Conservation (phyloP, 2,329 filamentous ascomycete species). For the Penicillium janthinellum region DNA sequence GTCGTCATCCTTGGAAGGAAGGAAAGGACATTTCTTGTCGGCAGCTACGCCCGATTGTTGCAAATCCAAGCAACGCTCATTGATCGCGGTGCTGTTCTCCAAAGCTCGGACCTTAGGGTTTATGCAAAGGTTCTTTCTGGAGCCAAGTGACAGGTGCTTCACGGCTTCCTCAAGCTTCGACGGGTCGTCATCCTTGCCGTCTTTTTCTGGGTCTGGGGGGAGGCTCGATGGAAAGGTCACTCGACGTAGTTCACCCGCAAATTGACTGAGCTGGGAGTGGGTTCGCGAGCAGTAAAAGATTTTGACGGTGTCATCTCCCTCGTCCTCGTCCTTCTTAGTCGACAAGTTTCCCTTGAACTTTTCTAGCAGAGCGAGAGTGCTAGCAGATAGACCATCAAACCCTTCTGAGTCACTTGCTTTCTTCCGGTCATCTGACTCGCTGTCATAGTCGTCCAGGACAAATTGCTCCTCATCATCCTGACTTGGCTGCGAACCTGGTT, state of each 20-base stretch:
- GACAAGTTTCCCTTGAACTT: conserved; percentile 57
- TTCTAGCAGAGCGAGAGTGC: conserved; percentile 73
- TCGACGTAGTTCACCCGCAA: conserved; percentile 77
- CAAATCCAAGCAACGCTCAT: conserved; percentile 87
- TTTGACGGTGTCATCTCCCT: conserved; percentile 67
- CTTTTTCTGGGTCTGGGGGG: conserved; percentile 44
- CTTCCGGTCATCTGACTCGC: conserved; percentile 55
- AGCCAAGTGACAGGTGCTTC: conserved; percentile 82
- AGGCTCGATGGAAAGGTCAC: conserved; percentile 76
- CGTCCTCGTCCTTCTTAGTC: conserved; percentile 46
- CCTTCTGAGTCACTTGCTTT: conserved; percentile 34
- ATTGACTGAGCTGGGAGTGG: conserved; percentile 88
- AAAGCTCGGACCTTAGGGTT: conserved; percentile 78
- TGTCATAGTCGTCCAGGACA: conserved; percentile 73
- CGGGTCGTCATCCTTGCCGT: conserved; percentile 22
- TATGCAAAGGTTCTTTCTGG: conserved; percentile 85
- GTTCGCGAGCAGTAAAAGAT: conserved; percentile 93
- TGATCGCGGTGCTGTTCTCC: conserved; percentile 74
- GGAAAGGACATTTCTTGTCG: conserved; percentile 71
- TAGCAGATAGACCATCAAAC: conserved; percentile 63
- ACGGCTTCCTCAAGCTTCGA: conserved; percentile 59
- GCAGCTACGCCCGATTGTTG: conserved; percentile 69
- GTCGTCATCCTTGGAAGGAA: conserved; percentile 77
- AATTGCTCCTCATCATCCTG: conserved; percentile 67
- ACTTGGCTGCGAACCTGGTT: conserved; percentile 16